These are phyloP conservation scores for Laguncularia racemosa DNA, from an alignment of 345 rosid species.

Conservation along the genomic window DNA sequence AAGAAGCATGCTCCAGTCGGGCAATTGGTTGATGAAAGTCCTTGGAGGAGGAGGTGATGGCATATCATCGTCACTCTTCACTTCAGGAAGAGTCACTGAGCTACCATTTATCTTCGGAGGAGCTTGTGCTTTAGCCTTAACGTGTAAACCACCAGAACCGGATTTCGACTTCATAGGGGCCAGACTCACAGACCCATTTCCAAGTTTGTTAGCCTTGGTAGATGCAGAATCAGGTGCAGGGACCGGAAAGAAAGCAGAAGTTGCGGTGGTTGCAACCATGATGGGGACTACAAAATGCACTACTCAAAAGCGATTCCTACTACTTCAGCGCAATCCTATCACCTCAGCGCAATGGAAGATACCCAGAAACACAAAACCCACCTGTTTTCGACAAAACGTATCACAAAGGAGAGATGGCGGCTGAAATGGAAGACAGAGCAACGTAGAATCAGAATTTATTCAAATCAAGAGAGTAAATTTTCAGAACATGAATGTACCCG, in stretches of 20 bases:
- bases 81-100: constrained; percentile 38
- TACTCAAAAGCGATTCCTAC: background rate
- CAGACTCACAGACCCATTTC: constrained; percentile 37
- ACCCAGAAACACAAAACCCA: background rate
- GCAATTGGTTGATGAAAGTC: constrained; percentile 87
- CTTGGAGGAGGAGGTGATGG: constrained; percentile 66
- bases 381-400: constrained; percentile 1
- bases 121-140: constrained; percentile 85
- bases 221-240: constrained; percentile 40
- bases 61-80: constrained; percentile 39
- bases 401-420: background rate
- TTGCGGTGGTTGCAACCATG: constrained; percentile 78
- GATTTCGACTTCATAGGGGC: constrained; percentile 38
- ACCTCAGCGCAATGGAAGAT: background rate
- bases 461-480: too few species aligned
- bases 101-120: constrained; percentile 83
- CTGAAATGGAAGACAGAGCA: background rate
- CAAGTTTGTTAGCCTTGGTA: constrained; percentile 36
- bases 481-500: too few species aligned
- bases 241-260: constrained; percentile 62
- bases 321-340: too few species aligned
- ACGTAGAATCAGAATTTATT: too few species aligned
- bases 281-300: constrained; percentile 4
- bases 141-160: constrained; percentile 53
- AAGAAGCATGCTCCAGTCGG: constrained; percentile 99